These are phyloP conservation scores for Colletotrichum plurivorum DNA, from an alignment of 2,329 filamentous ascomycete species.

Conservation along the genomic window DNA sequence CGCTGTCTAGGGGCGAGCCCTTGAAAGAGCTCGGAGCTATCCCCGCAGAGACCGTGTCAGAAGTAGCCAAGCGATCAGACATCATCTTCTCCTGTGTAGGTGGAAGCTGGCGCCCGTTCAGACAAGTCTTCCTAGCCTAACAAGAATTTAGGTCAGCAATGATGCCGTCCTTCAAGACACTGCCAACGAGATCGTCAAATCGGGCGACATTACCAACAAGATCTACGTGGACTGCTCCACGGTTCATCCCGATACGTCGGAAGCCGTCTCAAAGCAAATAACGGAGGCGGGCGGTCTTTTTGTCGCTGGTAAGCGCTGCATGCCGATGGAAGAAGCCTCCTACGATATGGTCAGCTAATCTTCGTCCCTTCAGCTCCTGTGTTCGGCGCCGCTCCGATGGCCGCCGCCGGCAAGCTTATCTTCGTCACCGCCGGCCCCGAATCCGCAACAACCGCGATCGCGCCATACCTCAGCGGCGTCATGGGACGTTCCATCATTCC, in stretches of 20 bases:
- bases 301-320: constrained; percentile 55
- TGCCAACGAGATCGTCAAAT: constrained; percentile 30
- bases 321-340: no score
- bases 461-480: constrained; percentile 55
- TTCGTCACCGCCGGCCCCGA: constrained; percentile 56
- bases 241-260: constrained; percentile 48
- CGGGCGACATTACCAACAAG: constrained; percentile 50
- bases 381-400: constrained; percentile 57
- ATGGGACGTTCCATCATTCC: constrained; percentile 56
- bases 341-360: background rate
- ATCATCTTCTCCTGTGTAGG: constrained; percentile 58
- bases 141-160: constrained; percentile 43
- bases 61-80: constrained; percentile 51
- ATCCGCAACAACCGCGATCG: constrained; percentile 49
- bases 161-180: constrained; percentile 43
- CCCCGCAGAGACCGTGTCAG: constrained; percentile 50
- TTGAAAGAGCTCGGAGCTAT: constrained; percentile 51
- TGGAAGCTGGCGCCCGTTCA: constrained; percentile 34
- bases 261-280: constrained; percentile 30
- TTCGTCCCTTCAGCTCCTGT: constrained; percentile 50
- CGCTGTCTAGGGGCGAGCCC: constrained; percentile 48
- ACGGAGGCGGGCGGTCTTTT: constrained; percentile 42
- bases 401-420: constrained; percentile 57
- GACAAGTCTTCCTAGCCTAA: background rate
- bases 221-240: constrained; percentile 45